phyloP scores from a whole-genome alignment of 192 early-diverging fungal genomes.

The Backusella psychrophila region DNA sequence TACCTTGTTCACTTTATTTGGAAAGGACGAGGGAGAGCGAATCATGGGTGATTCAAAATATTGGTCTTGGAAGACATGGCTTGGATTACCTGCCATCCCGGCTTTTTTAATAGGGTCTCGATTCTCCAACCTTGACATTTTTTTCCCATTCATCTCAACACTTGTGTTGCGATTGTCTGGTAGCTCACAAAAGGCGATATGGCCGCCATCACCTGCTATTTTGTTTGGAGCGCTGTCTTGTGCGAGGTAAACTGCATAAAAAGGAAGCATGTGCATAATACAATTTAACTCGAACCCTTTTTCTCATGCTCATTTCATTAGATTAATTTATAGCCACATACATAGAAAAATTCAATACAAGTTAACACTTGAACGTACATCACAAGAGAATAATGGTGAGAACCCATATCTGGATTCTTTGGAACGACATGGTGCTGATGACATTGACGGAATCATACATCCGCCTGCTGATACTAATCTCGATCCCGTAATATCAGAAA shows the following conservation, averaged over 20 bases:
- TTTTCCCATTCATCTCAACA: constrained; percentile 60
- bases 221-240: constrained; percentile 60
- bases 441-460: neutral
- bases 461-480: neutral
- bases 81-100: constrained; percentile 49
- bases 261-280: neutral
- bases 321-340: neutral
- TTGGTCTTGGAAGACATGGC: constrained; percentile 65
- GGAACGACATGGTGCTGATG: no score
- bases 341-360: neutral
- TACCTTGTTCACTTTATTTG: constrained; percentile 65
- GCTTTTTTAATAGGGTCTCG: constrained; percentile 62
- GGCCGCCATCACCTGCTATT: constrained; percentile 61
- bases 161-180: constrained; percentile 49
- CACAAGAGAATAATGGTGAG: neutral
- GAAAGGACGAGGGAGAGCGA: constrained; percentile 56
- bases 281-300: neutral
- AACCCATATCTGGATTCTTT: neutral
- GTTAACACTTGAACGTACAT: neutral
- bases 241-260: constrained; percentile 37
- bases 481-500: neutral
- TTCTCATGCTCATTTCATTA: neutral
- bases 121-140: constrained; percentile 48
- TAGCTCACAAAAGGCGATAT: constrained; percentile 40
- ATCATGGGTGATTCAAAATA: constrained; percentile 51